Evolutionary conservation across 345 rosid genomes (phyloP).

Genomic region (Hibiscus tridactylites): DNA sequence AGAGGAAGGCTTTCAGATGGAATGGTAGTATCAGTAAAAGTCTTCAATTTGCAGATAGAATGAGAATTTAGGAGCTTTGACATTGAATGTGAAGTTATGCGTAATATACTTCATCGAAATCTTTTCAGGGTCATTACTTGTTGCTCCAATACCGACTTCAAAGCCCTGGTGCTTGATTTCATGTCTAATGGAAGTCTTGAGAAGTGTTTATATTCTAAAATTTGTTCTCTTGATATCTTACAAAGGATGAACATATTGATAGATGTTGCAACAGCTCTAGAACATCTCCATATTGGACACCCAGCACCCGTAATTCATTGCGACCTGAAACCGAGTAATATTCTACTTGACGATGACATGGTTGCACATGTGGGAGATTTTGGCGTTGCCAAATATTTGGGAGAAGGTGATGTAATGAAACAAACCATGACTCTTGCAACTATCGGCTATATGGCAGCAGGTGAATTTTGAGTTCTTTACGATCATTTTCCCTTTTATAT

Average conservation of each 20-base stretch:
- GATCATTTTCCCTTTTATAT: too few species aligned
- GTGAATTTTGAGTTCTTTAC: too few species aligned
- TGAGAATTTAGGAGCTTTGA: neutral
- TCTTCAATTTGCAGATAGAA: neutral
- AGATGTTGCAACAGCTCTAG: conserved; percentile 8
- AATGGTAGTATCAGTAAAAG: neutral
- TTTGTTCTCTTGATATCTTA: neutral
- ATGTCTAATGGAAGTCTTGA: conserved; percentile 16
- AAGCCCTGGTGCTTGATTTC: conserved; percentile 13
- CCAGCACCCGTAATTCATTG: conserved; percentile 3
- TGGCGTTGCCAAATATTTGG: too few species aligned
- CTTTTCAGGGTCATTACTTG: conserved; percentile 15
- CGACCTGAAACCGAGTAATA: conserved; percentile 7
- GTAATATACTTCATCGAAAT: conserved; percentile 14
- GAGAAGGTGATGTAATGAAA: too few species aligned
- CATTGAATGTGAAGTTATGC: conserved; percentile 7
- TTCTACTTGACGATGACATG: neutral
- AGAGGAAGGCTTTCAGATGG: neutral
- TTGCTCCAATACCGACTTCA: conserved; percentile 4
- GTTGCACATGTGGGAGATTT: too few species aligned
- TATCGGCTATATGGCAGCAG: too few species aligned
- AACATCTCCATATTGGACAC: neutral
- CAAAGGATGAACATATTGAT: conserved; percentile 10
- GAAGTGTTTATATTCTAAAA: conserved; percentile 4
- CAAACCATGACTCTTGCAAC: too few species aligned